These are phyloP conservation scores for Fraxinus americana DNA, from an alignment of 257 asterid genomes.

Conservation along the genomic window DNA sequence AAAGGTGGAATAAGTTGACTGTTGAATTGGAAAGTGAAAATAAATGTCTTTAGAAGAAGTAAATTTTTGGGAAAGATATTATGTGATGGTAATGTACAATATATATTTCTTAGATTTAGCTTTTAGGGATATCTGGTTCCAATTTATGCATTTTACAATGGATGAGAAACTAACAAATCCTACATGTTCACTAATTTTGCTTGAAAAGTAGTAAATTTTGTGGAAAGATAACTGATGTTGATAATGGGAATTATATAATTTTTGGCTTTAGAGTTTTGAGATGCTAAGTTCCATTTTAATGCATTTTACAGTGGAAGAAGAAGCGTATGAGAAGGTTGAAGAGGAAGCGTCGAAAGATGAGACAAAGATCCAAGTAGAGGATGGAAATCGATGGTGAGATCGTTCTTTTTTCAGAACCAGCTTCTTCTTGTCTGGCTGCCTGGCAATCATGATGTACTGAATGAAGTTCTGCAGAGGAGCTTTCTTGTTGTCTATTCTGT, in stretches of 20 bases:
- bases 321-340: slow-evolving; percentile 18
- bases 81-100: too few relatives aligned
- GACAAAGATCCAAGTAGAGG: slow-evolving; percentile 2
- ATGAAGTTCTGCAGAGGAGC: not conserved
- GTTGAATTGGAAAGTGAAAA: not conserved
- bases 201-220: not conserved
- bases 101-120: too few relatives aligned
- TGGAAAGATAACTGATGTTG: not conserved
- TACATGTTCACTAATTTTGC: not conserved
- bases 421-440: not conserved
- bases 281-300: not conserved
- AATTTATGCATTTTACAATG: too few relatives aligned
- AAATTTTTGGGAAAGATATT: too few relatives aligned
- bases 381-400: not conserved
- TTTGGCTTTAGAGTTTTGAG: not conserved
- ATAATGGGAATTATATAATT: not conserved
- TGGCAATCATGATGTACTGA: not conserved
- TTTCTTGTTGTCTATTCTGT: not conserved
- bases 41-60: too few relatives aligned
- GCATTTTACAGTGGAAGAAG: slow-evolving; percentile 19
- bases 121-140: too few relatives aligned
- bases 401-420: not conserved
- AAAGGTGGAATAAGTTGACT: not conserved
- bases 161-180: not conserved
- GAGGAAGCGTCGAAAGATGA: slow-evolving; percentile 16